Percentiles rank a stretch among this genome's conserved stretches.
Conservation (phyloP, 208 protist species). For the Jaenimonas drosophilae region DNA sequence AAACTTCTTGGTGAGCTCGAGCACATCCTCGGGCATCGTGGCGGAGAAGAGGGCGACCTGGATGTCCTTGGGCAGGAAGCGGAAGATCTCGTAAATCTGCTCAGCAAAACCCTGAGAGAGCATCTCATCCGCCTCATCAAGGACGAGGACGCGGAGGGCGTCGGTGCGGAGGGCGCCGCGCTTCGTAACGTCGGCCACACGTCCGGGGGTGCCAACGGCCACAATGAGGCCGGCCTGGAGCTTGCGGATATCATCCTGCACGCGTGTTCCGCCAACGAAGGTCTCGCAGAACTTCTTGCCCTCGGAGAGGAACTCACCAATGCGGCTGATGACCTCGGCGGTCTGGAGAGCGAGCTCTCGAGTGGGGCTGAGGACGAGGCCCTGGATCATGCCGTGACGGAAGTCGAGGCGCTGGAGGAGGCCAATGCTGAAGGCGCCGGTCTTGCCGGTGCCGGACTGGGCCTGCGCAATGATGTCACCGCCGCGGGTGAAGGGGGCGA, state of each 20-base stretch:
- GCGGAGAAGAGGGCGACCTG: constrained; percentile 98
- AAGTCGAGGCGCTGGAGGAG: constrained; percentile 91
- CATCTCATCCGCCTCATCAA: constrained; percentile 99
- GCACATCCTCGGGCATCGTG: constrained; percentile 98
- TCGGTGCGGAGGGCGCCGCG: constrained; percentile 78
- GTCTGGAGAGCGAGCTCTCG: constrained; percentile 96
- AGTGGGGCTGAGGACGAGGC: constrained; percentile 95
- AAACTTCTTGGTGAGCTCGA: constrained; percentile 98
- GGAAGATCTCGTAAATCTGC: constrained; percentile 99
- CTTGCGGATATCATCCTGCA: constrained; percentile 94
- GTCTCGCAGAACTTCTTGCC: constrained; percentile 73
- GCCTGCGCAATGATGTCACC: constrained; percentile 96
- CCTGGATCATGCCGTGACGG: constrained; percentile 81
- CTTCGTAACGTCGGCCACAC: constrained; percentile 96
- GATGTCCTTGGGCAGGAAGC: constrained; percentile 92
- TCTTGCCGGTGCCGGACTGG: constrained; percentile 97
- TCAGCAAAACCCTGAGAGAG: constrained; percentile 95
- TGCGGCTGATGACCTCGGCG: constrained; percentile 91
- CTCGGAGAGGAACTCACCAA: constrained; percentile 95
- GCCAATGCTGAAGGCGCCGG: constrained; percentile 97
- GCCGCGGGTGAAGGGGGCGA: constrained; percentile 94
- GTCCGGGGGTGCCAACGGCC: constrained; percentile 97
- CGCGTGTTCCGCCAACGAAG: constrained; percentile 92
- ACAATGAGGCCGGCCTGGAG: constrained; percentile 90
- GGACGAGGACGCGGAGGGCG: constrained; percentile 93